Percentiles rank a stretch among this genome's conserved stretches.
phyloP scores from a whole-genome alignment of 2,329 filamentous ascomycete genomes.

The Aspergillus fumigatiaffinis region DNA sequence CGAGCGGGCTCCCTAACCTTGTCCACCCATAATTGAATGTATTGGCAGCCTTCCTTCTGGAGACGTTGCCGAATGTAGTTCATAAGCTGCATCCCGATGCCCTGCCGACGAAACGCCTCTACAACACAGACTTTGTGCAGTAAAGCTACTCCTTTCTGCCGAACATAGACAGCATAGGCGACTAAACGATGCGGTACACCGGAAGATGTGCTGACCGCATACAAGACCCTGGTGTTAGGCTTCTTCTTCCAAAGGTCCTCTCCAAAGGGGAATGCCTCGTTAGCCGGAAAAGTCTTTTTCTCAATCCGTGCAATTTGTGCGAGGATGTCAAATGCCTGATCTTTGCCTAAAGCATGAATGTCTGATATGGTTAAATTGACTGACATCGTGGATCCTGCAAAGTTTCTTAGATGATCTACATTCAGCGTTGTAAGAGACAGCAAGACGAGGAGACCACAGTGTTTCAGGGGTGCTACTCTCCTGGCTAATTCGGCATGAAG shows the following conservation, averaged over 20 bases:
- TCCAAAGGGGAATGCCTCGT: constrained; percentile 48
- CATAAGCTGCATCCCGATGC: constrained; percentile 46
- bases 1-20: constrained; percentile 43
- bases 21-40: constrained; percentile 52
- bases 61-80: constrained; percentile 41
- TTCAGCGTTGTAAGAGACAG: constrained; percentile 11
- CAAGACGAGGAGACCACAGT: neutral
- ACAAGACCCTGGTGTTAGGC: constrained; percentile 45
- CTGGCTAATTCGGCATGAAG: neutral
- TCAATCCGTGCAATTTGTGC: constrained; percentile 40
- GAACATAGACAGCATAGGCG: constrained; percentile 48
- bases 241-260: constrained; percentile 46
- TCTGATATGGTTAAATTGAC: constrained; percentile 28
- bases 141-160: constrained; percentile 42
- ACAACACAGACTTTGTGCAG: constrained; percentile 53
- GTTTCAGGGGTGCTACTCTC: neutral
- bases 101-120: constrained; percentile 43
- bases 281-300: constrained; percentile 49
- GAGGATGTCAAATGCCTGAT: constrained; percentile 34
- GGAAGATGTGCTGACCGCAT: constrained; percentile 22
- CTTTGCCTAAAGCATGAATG: constrained; percentile 35
- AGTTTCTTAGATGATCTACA: constrained; percentile 17
- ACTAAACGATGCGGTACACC: constrained; percentile 25
- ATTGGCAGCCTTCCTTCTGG: constrained; percentile 45
- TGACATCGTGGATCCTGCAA: constrained; percentile 18